Percentiles rank a stretch among this genome's conserved stretches.
Conservation (phyloP, 306 rosid species). For the Castanospermum australe region DNA sequence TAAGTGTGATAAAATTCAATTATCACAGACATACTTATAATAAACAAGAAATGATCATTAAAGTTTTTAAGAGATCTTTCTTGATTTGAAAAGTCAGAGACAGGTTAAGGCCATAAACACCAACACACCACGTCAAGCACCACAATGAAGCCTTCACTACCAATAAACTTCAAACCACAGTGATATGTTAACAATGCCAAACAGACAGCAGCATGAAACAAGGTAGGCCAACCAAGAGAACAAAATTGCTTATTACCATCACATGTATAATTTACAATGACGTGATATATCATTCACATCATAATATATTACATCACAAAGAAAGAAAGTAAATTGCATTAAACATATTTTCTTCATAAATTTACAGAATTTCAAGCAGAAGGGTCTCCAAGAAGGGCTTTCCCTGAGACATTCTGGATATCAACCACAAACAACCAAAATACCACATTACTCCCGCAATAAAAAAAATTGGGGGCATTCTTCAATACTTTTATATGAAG, state of each 20-base stretch:
- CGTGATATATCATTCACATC: background rate
- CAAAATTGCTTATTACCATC: background rate
- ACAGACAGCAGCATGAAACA: background rate
- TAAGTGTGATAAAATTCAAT: too few relatives aligned
- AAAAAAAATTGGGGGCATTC: too few relatives aligned
- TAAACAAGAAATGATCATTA: conserved; percentile 3
- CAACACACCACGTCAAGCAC: background rate
- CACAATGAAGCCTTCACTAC: background rate
- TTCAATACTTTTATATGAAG: too few relatives aligned
- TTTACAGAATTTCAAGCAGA: background rate
- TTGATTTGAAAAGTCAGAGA: too few relatives aligned
- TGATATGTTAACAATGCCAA: background rate
- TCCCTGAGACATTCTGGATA: background rate
- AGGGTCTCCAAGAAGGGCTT: background rate
- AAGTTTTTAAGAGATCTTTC: background rate
- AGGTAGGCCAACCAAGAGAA: background rate
- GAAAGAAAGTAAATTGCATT: background rate
- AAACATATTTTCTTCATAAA: background rate
- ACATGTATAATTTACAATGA: background rate
- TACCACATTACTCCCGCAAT: too few relatives aligned
- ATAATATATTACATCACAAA: background rate
- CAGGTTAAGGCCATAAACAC: conserved; percentile 4
- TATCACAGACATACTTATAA: too few relatives aligned
- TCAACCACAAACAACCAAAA: background rate
- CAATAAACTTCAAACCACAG: background rate